Percentiles rank a stretch among this genome's conserved stretches.
phyloP scores from a whole-genome alignment of 1,284 basidiomycete species.

The Macrocystidia cucumis region DNA sequence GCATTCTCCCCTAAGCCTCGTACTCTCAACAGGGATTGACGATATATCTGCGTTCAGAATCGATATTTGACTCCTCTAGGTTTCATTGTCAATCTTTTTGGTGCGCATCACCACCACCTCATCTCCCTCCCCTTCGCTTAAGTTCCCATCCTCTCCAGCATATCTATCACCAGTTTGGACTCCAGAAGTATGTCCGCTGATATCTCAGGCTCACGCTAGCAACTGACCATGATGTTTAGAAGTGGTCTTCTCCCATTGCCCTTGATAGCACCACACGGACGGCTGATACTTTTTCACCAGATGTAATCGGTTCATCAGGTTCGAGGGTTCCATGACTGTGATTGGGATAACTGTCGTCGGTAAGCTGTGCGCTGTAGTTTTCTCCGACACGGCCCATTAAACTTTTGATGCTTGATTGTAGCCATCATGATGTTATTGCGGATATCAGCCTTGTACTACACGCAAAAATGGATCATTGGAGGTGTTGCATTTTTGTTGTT shows the following conservation, averaged over 20 bases:
- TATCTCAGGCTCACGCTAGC: constrained; percentile 1
- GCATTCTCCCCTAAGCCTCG: constrained; percentile 7
- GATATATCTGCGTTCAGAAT: constrained; percentile 28
- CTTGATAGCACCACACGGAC: too few species aligned
- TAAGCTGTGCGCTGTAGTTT: too few species aligned
- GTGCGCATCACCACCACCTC: constrained; percentile 15
- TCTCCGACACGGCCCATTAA: neutral
- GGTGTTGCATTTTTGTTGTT: constrained; percentile 28
- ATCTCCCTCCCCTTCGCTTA: neutral
- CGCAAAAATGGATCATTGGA: constrained; percentile 24
- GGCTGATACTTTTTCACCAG: constrained; percentile 19
- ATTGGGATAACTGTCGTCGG: constrained; percentile 41
- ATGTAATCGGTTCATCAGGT: constrained; percentile 40
- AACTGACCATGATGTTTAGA: neutral
- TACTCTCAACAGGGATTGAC: neutral
- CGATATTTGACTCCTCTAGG: constrained; percentile 38
- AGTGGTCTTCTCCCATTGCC: neutral
- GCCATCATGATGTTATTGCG: constrained; percentile 50
- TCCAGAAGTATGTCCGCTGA: constrained; percentile 18
- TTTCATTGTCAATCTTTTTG: constrained; percentile 35
- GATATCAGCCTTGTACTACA: constrained; percentile 37
- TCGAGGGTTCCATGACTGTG: constrained; percentile 45
- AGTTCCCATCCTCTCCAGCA: constrained; percentile 12
- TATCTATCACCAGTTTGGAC: constrained; percentile 24
- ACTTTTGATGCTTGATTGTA: constrained; percentile 7